Evolutionary conservation across 352 stramenopile genomes (phyloP).

Genomic region (Phytophthora litchii): DNA sequence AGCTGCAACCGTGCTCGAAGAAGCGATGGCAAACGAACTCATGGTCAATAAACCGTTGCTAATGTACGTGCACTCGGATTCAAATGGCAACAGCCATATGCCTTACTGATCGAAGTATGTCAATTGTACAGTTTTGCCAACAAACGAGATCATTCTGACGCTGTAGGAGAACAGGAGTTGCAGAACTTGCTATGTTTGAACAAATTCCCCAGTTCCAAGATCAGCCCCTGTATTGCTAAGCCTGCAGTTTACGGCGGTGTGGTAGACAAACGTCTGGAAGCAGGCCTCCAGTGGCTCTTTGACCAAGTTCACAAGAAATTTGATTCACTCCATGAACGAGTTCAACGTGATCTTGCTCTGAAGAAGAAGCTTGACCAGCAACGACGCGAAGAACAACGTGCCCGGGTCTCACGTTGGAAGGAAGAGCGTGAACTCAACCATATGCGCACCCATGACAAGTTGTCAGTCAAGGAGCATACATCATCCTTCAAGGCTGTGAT

Average conservation of each 20-base stretch:
- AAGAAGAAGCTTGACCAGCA: constrained; percentile 71
- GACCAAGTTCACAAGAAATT: constrained; percentile 64
- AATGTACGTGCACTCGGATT: constrained; percentile 45
- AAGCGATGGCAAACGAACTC: constrained; percentile 57
- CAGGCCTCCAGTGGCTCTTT: constrained; percentile 75
- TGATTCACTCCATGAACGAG: constrained; percentile 49
- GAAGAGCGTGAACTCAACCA: constrained; percentile 72
- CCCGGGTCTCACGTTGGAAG: constrained; percentile 68
- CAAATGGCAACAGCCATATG: background rate
- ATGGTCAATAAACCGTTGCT: constrained; percentile 73
- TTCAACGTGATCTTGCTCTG: constrained; percentile 48
- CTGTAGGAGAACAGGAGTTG: constrained; percentile 49
- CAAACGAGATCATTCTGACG: constrained; percentile 60
- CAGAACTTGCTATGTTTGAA: constrained; percentile 41
- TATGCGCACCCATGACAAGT: constrained; percentile 68
- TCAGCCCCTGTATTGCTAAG: constrained; percentile 69
- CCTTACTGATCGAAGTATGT: background rate
- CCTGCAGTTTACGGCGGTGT: constrained; percentile 47
- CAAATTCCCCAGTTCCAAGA: constrained; percentile 44
- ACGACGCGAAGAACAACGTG: constrained; percentile 61
- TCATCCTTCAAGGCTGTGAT: constrained; percentile 2
- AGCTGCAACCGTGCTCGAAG: constrained; percentile 50
- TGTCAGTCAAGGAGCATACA: constrained; percentile 13
- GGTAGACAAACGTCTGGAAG: constrained; percentile 71
- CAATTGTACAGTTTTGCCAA: constrained; percentile 69